Percentiles rank a stretch among this genome's conserved stretches.
Evolutionary conservation across 768 basidiomycete genomes (phyloP).

Genomic region (Pleurotus pulmonarius): DNA sequence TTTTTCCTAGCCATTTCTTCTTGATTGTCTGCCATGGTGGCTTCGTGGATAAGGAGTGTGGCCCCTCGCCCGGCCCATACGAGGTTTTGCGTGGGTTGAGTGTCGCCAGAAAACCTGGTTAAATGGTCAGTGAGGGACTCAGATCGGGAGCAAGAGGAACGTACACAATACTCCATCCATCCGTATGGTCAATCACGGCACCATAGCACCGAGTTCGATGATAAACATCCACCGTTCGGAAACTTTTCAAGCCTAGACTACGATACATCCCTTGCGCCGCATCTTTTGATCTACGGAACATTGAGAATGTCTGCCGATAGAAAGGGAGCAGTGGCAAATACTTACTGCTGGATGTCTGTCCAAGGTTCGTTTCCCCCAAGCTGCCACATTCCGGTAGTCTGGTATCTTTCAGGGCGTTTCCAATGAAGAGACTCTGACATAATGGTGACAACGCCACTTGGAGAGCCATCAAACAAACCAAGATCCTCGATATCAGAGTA

Average conservation of each 20-base stretch:
- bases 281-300: conserved; percentile 34
- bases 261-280: conserved; percentile 43
- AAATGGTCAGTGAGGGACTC: background rate
- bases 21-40: conserved; percentile 87
- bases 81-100: conserved; percentile 68
- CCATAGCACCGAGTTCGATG: conserved; percentile 79
- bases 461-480: conserved; percentile 47
- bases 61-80: conserved; percentile 60
- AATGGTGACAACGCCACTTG: conserved; percentile 52
- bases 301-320: background rate
- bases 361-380: conserved; percentile 42
- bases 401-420: conserved; percentile 32
- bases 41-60: conserved; percentile 90
- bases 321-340: background rate
- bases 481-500: conserved; percentile 67
- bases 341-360: conserved; percentile 37
- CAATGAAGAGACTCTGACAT: conserved; percentile 54
- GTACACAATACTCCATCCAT: conserved; percentile 78
- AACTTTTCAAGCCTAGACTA: conserved; percentile 51
- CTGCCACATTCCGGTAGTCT: conserved; percentile 35
- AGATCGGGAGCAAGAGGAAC: conserved; percentile 39
- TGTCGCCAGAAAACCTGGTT: conserved; percentile 88
- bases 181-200: conserved; percentile 56
- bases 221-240: conserved; percentile 67
- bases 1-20: conserved; percentile 68